Conservation (phyloP, 1,284 basidiomycete species). For the Butyriboletus pseudospeciosus region DNA sequence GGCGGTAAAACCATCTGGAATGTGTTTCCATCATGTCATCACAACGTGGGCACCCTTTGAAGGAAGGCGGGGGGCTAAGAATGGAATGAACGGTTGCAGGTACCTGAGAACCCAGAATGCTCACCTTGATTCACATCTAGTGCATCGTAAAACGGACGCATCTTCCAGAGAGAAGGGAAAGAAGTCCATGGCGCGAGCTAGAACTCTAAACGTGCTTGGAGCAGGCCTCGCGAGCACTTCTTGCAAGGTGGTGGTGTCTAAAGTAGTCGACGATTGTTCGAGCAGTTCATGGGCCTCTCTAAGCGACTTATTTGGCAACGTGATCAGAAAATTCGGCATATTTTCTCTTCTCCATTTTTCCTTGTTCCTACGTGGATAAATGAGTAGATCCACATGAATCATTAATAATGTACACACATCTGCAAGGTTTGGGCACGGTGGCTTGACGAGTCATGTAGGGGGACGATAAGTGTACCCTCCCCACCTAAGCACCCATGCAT, state of each 20-base stretch:
- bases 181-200: slow-evolving; percentile 53
- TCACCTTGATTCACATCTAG: slow-evolving; percentile 49
- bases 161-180: slow-evolving; percentile 49
- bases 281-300: neutral
- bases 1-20: slow-evolving; percentile 43
- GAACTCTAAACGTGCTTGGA: slow-evolving; percentile 42
- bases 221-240: slow-evolving; percentile 35
- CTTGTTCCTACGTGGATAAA: slow-evolving; percentile 25
- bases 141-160: slow-evolving; percentile 48
- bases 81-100: neutral
- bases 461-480: slow-evolving; percentile 46
- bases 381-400: slow-evolving; percentile 2
- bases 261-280: neutral
- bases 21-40: slow-evolving; percentile 48
- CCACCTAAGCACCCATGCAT: slow-evolving; percentile 54
- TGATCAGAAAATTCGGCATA: slow-evolving; percentile 2
- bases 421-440: slow-evolving; percentile 30
- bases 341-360: slow-evolving; percentile 28
- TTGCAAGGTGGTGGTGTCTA: slow-evolving; percentile 32
- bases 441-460: slow-evolving; percentile 39
- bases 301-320: neutral
- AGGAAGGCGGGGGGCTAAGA: slow-evolving; percentile 41
- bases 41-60: slow-evolving; percentile 48
- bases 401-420: slow-evolving; percentile 9
- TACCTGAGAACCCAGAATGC: slow-evolving; percentile 10